Evolutionary conservation across 352 stramenopile genomes (phyloP).

Genomic region (Aphanomyces euteiches): DNA sequence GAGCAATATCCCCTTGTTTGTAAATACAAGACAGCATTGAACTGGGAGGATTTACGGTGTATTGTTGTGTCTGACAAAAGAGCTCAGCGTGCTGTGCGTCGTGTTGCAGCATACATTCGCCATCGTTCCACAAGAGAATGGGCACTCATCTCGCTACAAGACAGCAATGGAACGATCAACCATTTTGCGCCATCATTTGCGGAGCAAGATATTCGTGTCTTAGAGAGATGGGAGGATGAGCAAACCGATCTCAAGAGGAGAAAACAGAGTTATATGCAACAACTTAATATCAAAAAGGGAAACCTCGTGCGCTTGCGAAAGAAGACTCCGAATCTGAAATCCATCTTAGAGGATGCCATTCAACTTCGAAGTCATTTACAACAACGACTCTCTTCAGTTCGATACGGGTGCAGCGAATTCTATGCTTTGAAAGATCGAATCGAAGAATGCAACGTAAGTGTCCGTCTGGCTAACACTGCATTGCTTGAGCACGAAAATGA

Average conservation of each 20-base stretch:
- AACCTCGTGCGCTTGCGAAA: no score
- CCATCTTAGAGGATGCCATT: no score
- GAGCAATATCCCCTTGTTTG: background rate
- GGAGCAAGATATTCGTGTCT: background rate
- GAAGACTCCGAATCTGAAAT: no score
- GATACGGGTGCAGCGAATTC: background rate
- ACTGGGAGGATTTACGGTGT: background rate
- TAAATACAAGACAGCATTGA: background rate
- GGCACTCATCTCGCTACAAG: background rate
- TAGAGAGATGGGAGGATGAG: background rate
- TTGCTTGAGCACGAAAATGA: background rate
- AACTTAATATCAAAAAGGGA: no score
- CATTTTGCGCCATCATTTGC: background rate
- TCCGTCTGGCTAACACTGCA: background rate
- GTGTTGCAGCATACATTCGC: conserved; percentile 4
- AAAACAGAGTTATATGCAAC: no score
- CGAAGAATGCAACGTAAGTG: background rate
- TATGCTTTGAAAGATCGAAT: background rate
- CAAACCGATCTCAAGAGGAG: no score
- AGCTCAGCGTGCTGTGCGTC: background rate
- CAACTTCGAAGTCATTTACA: no score
- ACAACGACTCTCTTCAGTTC: no score
- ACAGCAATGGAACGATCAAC: background rate
- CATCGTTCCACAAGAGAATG: background rate
- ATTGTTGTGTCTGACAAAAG: background rate